A percentile compares a stretch with the other conserved stretches of the same genome.
These are phyloP conservation scores for Anethum foeniculum DNA, from an alignment of 140 eudicot species.

Conservation along the genomic window DNA sequence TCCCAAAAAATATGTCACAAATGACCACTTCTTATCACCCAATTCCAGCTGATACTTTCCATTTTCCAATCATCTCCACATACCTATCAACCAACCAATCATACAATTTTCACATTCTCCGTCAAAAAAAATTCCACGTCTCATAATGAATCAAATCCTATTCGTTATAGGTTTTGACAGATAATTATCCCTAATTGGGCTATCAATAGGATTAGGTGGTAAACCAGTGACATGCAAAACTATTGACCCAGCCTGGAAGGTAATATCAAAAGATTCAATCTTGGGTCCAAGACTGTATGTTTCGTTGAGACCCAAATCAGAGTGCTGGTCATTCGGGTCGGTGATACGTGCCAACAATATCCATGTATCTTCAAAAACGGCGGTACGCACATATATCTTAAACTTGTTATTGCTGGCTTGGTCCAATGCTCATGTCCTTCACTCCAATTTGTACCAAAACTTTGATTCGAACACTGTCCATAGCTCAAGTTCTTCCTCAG, in stretches of 20 bases:
- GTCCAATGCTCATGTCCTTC: background rate
- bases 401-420: background rate
- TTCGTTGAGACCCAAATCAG: background rate
- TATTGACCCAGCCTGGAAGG: background rate
- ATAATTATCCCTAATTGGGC: background rate
- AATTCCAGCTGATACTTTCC: background rate
- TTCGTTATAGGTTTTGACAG: background rate
- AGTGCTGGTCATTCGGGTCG: background rate
- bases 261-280: background rate
- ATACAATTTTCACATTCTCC: background rate
- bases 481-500: background rate
- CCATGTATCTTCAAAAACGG: background rate
- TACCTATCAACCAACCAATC: background rate
- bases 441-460: background rate
- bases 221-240: background rate
- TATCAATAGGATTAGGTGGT: background rate
- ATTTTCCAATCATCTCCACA: background rate
- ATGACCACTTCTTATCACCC: background rate
- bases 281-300: background rate
- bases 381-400: background rate
- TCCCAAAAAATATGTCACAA: background rate
- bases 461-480: background rate
- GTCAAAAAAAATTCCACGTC: background rate
- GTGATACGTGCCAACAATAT: background rate
- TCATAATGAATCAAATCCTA: background rate